Evolutionary conservation across 345 rosid genomes (phyloP), one percentile per base, ranked within the genome.

Genomic region (Citrus sinensis): DNA sequence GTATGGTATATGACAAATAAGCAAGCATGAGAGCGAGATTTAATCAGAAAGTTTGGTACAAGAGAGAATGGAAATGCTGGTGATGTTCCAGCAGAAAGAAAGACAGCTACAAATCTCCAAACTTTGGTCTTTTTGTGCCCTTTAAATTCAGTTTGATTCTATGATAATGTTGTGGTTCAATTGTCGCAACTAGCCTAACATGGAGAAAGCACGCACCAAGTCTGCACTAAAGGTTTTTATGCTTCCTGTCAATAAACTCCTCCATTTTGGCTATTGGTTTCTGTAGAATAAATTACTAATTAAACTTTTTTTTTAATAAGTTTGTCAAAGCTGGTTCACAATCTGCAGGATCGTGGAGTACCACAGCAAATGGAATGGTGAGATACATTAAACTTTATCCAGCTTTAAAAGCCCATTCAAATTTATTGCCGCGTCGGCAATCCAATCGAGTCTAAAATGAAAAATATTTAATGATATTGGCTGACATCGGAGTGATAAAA

Each of bases 41-140:
- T 87, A 89, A 89, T 86, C 97, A 85, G 94, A 89, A 87, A 88
- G 97, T 88, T 92, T 92, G 98, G 94, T 92, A 89, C 76, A 61
- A 84, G 85, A 86, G 67, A 42, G 25, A 29, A 20, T 46, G 67
- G 20, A 3, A 67, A 77, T 80, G 90, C 82, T 87, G 77, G 81
- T 85, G 97, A 90, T 90, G 89, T 87, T 76, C 85, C 87, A 94
- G 87, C 97, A 84, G 92, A 91, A 76, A 69, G 84, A 25, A 61
- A 79, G 91, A 92, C 59, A 86, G 80, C 80, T 82, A 94, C 97
- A 79, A 91, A 82, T 85, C 91, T 91, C 97, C 97, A 90, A 92
- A 90, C 94, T 79, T 64, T 24, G 65, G 34, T 74, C 59, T 29
- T 67, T 70, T 49, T 32, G 17, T 82, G 25, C 87, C 79, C 82